These are phyloP conservation scores for Alternaria panax DNA, from an alignment of 2,329 filamentous ascomycete genomes.

Conservation along the genomic window DNA sequence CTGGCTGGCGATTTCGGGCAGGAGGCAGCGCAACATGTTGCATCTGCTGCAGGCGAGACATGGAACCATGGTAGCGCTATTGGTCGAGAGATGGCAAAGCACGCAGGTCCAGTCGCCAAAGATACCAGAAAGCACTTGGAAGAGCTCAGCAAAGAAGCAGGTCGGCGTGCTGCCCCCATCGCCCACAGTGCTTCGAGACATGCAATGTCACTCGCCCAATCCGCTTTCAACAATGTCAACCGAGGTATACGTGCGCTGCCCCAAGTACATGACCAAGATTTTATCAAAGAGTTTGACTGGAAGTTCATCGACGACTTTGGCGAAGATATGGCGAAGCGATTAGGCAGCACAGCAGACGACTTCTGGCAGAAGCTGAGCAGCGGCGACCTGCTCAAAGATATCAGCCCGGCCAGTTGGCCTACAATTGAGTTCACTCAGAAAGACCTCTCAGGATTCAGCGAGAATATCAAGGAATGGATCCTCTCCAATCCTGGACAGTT, in stretches of 20 bases:
- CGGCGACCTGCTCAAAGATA: neutral
- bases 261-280: neutral
- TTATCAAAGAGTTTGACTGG: neutral
- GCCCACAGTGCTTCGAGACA: neutral
- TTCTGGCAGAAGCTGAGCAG: neutral
- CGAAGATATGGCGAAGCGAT: neutral
- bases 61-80: too few relatives aligned
- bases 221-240: neutral
- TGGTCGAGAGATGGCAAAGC: too few relatives aligned
- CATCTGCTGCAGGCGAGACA: too few relatives aligned
- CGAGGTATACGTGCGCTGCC: neutral
- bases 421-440: too few relatives aligned
- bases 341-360: neutral
- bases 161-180: neutral
- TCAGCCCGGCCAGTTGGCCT: too few relatives aligned
- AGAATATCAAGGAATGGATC: too few relatives aligned
- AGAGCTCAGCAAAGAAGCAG: neutral
- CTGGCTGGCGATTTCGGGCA: too few relatives aligned
- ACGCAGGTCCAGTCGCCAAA: too few relatives aligned
- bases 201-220: neutral
- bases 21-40: too few relatives aligned
- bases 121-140: neutral
- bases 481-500: fast-evolving
- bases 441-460: too few relatives aligned
- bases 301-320: neutral